Base-by-base conservation (phyloP, 805 yeast genomes). In the Starmerella bombicola region DNA sequence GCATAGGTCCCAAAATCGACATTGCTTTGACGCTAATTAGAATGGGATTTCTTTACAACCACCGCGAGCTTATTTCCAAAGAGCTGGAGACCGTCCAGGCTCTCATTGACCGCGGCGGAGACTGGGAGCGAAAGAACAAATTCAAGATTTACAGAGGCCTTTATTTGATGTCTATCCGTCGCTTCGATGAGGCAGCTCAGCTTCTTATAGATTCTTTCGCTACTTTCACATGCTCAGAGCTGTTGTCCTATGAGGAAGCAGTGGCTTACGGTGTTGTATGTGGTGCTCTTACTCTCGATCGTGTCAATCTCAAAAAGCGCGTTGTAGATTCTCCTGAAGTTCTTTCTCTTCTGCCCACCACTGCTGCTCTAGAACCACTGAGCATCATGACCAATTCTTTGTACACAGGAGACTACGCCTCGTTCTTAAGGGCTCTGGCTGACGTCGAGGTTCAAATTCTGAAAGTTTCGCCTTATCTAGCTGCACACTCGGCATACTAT, bases 111-210 rank as follows among this genome's bases (percentile, higher is more conserved):
- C 81, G 84, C 55, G 98, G 97, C 41, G 98, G 98, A 47, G 98
- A 91, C 61, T 91, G 98, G 98, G 98, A 91, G 64, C 81, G 98
- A 62, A 77, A 95, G 56, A 91, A 91, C 65, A 68, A 95, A 52
- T 84, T 74, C 68, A 91, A 91, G 66, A 82, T 96, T 5, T 91
- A 91, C 62, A 64, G 73, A 43, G 98, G 98, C 18, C 69, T 91
- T 36, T 82, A 83, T 58, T 65, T 73, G 28, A 65, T 91, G 71
- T 79, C 95, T 6, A 77, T 86, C 22, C 76, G 98, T 56, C 76
- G 83, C 53, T 91, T 91, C 55, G 67, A 66, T 30, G 93, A 82
- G 52, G 95, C 97, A 2, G 75, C 96, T 2, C 74, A 74, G 39
- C 66, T 88, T 47, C 70, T 91, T 53, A 82, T 83, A 49, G 98